Evolutionary conservation across 2,329 filamentous ascomycete species (phyloP).

Genomic region (Monosporascus sp.): DNA sequence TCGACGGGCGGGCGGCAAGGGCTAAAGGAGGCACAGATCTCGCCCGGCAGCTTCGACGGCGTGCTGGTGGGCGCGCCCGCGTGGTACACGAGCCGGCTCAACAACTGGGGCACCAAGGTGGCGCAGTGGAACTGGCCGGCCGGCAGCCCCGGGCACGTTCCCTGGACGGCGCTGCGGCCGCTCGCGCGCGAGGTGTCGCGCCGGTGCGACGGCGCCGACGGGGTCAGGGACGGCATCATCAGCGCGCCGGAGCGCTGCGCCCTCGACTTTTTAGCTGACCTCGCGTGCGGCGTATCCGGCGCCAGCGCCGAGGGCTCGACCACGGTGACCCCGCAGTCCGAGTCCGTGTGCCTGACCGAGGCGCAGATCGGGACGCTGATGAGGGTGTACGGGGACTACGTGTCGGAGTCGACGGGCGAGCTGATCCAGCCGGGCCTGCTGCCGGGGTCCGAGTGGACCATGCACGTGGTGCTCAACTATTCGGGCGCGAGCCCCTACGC

Average conservation of each 20-base stretch:
- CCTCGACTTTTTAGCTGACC: constrained; percentile 27
- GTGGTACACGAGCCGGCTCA: constrained; percentile 45
- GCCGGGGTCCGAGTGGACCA: constrained; percentile 38
- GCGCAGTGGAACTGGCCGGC: constrained; percentile 42
- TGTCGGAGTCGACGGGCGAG: constrained; percentile 21
- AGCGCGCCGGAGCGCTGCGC: constrained; percentile 39
- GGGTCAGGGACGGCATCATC: constrained; percentile 43
- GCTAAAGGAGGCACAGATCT: constrained; percentile 45
- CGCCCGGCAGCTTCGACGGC: constrained; percentile 52
- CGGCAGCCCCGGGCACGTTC: constrained; percentile 38
- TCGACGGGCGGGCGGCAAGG: constrained; percentile 55
- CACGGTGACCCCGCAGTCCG: constrained; percentile 10
- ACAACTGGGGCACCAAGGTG: constrained; percentile 35
- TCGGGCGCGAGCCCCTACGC: constrained; percentile 27
- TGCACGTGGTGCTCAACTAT: constrained; percentile 27
- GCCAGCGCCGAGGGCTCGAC: too few species aligned
- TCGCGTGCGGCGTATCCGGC: not conserved
- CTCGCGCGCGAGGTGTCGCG: constrained; percentile 33
- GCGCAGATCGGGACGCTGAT: constrained; percentile 33
- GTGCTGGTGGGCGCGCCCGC: constrained; percentile 44
- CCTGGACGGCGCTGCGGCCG: constrained; percentile 37
- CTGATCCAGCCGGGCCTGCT: constrained; percentile 38
- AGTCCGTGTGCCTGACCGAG: constrained; percentile 34
- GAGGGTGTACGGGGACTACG: constrained; percentile 26
- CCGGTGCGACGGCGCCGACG: constrained; percentile 48